Evolutionary conservation across 2,329 filamentous ascomycete genomes (phyloP).

Genomic region (Pseudogymnoascus verrucosus): DNA sequence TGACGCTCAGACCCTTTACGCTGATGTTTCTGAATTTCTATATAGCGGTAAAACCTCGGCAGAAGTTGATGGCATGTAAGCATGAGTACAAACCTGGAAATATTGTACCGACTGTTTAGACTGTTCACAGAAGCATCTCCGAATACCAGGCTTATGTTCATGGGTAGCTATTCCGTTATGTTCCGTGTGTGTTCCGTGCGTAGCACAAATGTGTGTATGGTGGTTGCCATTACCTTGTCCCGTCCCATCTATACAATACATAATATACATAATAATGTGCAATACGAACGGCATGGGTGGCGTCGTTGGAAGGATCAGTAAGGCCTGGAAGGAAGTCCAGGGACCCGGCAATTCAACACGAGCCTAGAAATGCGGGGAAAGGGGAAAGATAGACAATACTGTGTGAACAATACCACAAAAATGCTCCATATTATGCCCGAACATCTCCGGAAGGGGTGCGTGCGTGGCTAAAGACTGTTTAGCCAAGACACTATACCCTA

Average conservation of each 20-base stretch:
- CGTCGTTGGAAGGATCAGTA: background rate
- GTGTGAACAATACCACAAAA: background rate
- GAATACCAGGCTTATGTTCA: background rate
- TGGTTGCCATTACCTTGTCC: background rate
- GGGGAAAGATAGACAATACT: background rate
- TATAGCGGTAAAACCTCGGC: background rate
- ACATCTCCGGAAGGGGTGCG: background rate
- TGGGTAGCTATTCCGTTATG: background rate
- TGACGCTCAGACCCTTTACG: background rate
- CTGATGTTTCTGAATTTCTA: background rate
- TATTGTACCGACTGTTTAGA: background rate
- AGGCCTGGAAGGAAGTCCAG: background rate
- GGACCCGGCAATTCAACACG: background rate
- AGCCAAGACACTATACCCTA: background rate
- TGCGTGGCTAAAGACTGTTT: background rate
- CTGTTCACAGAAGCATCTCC: background rate
- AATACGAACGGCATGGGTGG: background rate
- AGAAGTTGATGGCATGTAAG: background rate
- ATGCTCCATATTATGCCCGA: background rate
- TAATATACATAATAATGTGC: too few species aligned
- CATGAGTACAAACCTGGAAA: background rate
- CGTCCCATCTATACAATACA: background rate
- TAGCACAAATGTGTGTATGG: background rate
- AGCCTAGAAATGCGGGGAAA: conserved; percentile 2
- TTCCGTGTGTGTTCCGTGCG: background rate